Evolutionary conservation across 2,329 filamentous ascomycete genomes (phyloP), one percentile per base, ranked within the genome.

Genomic region (Fusarium subglutinans): DNA sequence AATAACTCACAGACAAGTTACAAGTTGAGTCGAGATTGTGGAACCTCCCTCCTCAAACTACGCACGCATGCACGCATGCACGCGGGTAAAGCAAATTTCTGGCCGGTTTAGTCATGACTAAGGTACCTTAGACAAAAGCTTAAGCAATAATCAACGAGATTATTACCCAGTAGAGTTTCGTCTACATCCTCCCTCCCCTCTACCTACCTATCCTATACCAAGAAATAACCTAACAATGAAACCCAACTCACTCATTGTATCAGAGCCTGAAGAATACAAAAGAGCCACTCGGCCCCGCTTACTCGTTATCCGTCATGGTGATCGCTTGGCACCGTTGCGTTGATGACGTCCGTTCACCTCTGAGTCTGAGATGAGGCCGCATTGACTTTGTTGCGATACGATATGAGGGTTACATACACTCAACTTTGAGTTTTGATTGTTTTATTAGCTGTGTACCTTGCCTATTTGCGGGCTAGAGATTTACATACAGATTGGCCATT

Each of bases 261-360:
- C 38, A 48, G 48, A 66, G 63, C 63, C 62, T 50, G 61, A 66
- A 38, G 43, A 15, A 15, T 28, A 28, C 10, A 20, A 53, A 11
- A 28, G 41, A 30, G 48, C 54, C 37, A 47, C 59, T 30, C 53
- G 47, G 53, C 66, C 66, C 59, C 66, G 66, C 66, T 69, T 51
- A 6, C 65, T 60, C 47, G 65, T 68, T 68, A 67, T 68, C 65
- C 65, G 65, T 68, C 63, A 61, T 59, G 45, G 47, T 65, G 51
- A 53, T 70, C 58, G 63, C 53, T 58, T 66, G 61, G 64, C 64
- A 35, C 67, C 59, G 66, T 70, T 70, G 43, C 33, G 41, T 35
- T 59, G n/a, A 70, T 70, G 66, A 70, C 67, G 67, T 70, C 67
- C 51, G 41, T 58, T 65, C 51, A 30, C 66, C 66, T 28, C 54